Percentiles rank a stretch among this genome's conserved stretches.
Conservation (phyloP, 495 filamentous ascomycete species). For the Pyrenula massariospora region DNA sequence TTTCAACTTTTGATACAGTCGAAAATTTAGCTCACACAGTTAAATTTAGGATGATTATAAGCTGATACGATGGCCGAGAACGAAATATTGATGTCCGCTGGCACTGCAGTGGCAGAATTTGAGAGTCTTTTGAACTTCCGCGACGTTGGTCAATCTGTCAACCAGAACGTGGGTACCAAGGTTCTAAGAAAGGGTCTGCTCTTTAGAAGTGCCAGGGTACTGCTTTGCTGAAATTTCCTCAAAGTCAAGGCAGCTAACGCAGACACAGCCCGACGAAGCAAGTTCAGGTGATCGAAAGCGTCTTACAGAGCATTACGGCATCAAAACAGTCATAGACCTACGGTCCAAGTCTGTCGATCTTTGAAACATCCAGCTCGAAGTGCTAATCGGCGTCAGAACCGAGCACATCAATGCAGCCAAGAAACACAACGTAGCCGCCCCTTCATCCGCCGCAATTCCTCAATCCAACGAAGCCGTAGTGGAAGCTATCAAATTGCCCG, state of each 20-base stretch:
- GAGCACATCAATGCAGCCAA: constrained; percentile 61
- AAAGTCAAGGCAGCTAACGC: no score
- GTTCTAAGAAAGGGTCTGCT: constrained; percentile 57
- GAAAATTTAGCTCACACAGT: no score
- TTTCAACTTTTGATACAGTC: no score
- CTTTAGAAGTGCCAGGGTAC: constrained; percentile 68
- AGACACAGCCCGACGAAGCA: constrained; percentile 53
- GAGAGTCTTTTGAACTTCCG: constrained; percentile 71
- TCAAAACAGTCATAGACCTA: constrained; percentile 65
- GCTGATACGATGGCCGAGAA: no score
- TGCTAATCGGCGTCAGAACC: constrained; percentile 33
- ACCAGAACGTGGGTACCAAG: constrained; percentile 40
- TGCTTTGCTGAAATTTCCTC: no score
- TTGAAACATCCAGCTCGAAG: not conserved
- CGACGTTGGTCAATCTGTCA: constrained; percentile 68
- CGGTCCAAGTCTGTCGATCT: constrained; percentile 48
- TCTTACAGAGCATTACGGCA: constrained; percentile 48
- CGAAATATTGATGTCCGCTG: no score
- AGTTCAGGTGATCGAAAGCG: constrained; percentile 47
- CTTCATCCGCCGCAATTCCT: constrained; percentile 18
- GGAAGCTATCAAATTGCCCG: constrained; percentile 43
- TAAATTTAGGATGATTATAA: no score
- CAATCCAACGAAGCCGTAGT: constrained; percentile 30
- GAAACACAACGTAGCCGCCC: constrained; percentile 41
- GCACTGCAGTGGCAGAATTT: no score